These are phyloP conservation scores for Hygrophoropsis aurantiaca DNA, from an alignment of 768 basidiomycete species.

Conservation along the genomic window DNA sequence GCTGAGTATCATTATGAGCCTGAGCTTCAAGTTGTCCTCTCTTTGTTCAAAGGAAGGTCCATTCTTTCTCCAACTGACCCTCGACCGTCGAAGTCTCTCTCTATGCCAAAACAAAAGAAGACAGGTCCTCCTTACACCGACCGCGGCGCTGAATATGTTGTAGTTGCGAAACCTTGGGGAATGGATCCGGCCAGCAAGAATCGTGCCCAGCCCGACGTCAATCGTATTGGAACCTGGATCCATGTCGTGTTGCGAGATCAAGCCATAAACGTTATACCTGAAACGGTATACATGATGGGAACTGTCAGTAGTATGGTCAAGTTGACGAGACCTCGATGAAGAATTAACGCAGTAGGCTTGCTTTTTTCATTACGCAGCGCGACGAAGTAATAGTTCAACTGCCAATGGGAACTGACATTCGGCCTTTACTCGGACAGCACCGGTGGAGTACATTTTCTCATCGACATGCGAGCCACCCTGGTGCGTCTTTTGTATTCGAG, in stretches of 20 bases:
- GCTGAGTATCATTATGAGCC: no score
- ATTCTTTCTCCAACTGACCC: no score
- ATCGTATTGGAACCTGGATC: slow-evolving; percentile 25
- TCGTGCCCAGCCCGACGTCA: slow-evolving; percentile 15
- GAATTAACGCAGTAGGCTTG: neutral
- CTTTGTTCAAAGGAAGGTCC: no score
- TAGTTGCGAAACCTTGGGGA: slow-evolving; percentile 25
- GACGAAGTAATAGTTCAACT: slow-evolving; percentile 30
- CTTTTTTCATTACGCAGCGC: slow-evolving; percentile 13
- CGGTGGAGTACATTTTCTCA: slow-evolving; percentile 19
- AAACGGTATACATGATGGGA: slow-evolving; percentile 27
- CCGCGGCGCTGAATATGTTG: slow-evolving; percentile 19
- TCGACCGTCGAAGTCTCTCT: no score
- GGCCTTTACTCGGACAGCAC: slow-evolving; percentile 29
- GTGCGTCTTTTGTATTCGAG: slow-evolving; percentile 21
- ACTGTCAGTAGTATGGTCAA: slow-evolving; percentile 23
- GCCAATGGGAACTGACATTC: slow-evolving; percentile 16
- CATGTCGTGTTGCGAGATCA: slow-evolving; percentile 17
- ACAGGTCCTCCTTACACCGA: slow-evolving; percentile 27
- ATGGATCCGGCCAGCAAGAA: slow-evolving; percentile 2
- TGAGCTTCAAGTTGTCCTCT: no score
- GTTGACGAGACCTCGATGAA: no score
- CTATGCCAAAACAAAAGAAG: slow-evolving; percentile 12
- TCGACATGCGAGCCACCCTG: slow-evolving; percentile 5
- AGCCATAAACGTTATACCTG: slow-evolving; percentile 11